A percentile compares a stretch with the other conserved stretches of the same genome.
phyloP scores from a whole-genome alignment of 208 protist species.

The Wallacemonas sp. region DNA sequence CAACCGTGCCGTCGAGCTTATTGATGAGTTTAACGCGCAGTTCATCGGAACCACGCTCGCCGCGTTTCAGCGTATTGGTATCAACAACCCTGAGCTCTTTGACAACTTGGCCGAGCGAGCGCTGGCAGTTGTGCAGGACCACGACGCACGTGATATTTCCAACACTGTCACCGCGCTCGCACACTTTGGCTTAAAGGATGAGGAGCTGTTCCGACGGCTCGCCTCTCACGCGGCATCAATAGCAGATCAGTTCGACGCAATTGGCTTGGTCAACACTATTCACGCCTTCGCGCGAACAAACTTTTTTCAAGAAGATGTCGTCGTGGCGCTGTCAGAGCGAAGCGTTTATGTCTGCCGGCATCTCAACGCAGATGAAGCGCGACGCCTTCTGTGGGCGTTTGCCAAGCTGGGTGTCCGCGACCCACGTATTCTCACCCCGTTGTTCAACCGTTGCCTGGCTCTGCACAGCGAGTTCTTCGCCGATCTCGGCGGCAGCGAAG shows the following conservation, averaged over 20 bases:
- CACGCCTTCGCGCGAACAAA: slow-evolving; percentile 88
- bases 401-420: slow-evolving; percentile 89
- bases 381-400: slow-evolving; percentile 85
- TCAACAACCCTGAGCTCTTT: slow-evolving; percentile 93
- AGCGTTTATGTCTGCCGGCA: slow-evolving; percentile 80
- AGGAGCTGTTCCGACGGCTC: slow-evolving; percentile 90
- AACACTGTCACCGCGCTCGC: slow-evolving; percentile 86
- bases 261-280: slow-evolving; percentile 82
- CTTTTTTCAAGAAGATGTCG: slow-evolving; percentile 91
- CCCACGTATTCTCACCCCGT: slow-evolving; percentile 74
- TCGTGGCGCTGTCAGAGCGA: slow-evolving; percentile 84
- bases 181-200: slow-evolving; percentile 91
- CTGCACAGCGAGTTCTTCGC: slow-evolving; percentile 90
- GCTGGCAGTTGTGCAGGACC: slow-evolving; percentile 87
- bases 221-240: slow-evolving; percentile 87
- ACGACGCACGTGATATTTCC: slow-evolving; percentile 85
- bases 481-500: slow-evolving; percentile 87
- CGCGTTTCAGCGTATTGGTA: slow-evolving; percentile 90
- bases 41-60: slow-evolving; percentile 89
- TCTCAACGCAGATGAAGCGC: slow-evolving; percentile 79
- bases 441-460: slow-evolving; percentile 88
- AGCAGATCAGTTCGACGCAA: slow-evolving; percentile 82
- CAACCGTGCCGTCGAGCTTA: slow-evolving; percentile 90
- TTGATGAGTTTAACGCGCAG: slow-evolving; percentile 92
- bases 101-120: slow-evolving; percentile 91